Evolutionary conservation across 352 stramenopile genomes (phyloP).

Genomic region (Phytopythium delawarense): DNA sequence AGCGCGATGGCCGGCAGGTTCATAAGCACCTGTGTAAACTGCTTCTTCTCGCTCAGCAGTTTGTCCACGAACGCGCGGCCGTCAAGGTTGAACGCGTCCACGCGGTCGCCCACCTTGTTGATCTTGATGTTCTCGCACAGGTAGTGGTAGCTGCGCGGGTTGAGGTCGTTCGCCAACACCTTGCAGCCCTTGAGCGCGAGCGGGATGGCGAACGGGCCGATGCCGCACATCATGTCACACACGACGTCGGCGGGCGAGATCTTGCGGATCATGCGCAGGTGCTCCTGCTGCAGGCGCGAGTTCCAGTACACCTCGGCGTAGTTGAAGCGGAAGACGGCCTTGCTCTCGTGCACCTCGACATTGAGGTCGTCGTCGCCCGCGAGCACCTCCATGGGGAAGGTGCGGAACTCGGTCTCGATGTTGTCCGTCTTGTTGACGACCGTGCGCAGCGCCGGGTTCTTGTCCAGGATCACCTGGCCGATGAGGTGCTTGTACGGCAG

Average conservation of each 20-base stretch:
- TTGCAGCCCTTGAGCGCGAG: slow-evolving; percentile 80
- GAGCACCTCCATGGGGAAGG: slow-evolving; percentile 96
- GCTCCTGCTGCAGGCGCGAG: slow-evolving; percentile 93
- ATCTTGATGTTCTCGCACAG: slow-evolving; percentile 87
- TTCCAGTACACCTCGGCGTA: slow-evolving; percentile 98
- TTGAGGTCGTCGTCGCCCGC: slow-evolving; percentile 82
- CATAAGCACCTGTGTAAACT: slow-evolving; percentile 93
- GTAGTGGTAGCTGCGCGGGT: slow-evolving; percentile 89
- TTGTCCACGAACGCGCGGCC: slow-evolving; percentile 89
- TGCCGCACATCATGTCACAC: slow-evolving; percentile 95
- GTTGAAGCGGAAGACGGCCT: slow-evolving; percentile 92
- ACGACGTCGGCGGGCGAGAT: slow-evolving; percentile 73
- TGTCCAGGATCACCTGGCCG: slow-evolving; percentile 97
- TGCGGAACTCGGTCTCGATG: slow-evolving; percentile 94
- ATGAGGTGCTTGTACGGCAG: slow-evolving; percentile 97
- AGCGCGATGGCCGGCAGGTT: slow-evolving; percentile 94
- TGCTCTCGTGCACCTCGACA: slow-evolving; percentile 92
- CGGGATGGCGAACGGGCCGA: slow-evolving; percentile 95
- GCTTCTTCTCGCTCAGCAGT: slow-evolving; percentile 57
- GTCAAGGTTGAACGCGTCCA: slow-evolving; percentile 91
- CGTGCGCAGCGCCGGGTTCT: slow-evolving; percentile 93
- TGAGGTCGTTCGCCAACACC: slow-evolving; percentile 94
- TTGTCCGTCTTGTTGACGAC: slow-evolving; percentile 98
- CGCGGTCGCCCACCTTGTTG: slow-evolving; percentile 87
- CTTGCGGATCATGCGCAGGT: slow-evolving; percentile 88